A percentile compares a stretch with the other conserved stretches of the same genome.
Conservation (phyloP, 805 yeast species). For the Zygosaccharomyces bisporus region DNA sequence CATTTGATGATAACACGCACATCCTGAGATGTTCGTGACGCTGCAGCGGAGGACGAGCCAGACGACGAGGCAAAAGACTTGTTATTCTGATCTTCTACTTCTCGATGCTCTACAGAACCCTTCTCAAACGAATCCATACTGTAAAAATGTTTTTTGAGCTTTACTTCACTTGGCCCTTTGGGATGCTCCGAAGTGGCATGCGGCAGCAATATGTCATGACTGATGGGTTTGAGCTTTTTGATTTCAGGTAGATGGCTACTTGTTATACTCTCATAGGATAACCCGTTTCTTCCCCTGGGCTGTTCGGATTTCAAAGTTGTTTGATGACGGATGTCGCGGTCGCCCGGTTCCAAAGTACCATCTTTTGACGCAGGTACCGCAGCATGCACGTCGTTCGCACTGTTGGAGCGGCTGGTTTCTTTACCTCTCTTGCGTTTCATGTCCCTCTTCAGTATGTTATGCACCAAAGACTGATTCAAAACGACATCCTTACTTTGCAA, state of each 20-base stretch:
- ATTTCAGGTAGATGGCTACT: constrained; percentile 13
- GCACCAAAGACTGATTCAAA: constrained; percentile 20
- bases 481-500: constrained; percentile 25
- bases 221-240: constrained; percentile 19
- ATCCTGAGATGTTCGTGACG: constrained; percentile 14
- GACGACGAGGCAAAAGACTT: constrained; percentile 10
- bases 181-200: constrained; percentile 4
- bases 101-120: constrained; percentile 21
- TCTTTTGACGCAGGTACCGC: not conserved
- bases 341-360: not conserved
- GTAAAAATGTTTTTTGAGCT: constrained; percentile 9
- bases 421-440: constrained; percentile 25
- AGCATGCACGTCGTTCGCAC: not conserved
- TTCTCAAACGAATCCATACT: constrained; percentile 22
- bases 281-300: not conserved
- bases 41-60: constrained; percentile 10
- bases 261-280: constrained; percentile 15
- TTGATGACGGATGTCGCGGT: no score
- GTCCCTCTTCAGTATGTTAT: constrained; percentile 22
- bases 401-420: not conserved
- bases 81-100: constrained; percentile 7
- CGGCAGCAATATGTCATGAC: constrained; percentile 13
- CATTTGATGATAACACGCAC: constrained; percentile 29
- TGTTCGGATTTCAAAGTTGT: constrained; percentile 4
- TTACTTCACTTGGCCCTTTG: not conserved